A percentile compares a stretch with the other conserved stretches of the same genome.
These are phyloP conservation scores for Saccharomyces mikatae DNA, from an alignment of 805 yeast genomes.

Conservation along the genomic window DNA sequence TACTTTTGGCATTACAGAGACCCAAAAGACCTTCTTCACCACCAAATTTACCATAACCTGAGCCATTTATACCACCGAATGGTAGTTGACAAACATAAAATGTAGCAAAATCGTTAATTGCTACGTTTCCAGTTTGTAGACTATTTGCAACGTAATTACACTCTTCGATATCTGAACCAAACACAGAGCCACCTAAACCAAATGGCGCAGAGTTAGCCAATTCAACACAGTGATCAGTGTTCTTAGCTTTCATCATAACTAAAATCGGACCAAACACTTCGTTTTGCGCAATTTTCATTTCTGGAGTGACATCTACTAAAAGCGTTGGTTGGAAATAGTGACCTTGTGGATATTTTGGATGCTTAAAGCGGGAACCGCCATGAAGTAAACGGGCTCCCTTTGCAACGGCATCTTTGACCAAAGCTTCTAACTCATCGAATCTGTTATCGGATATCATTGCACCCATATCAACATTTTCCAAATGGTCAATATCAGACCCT, in stretches of 20 bases:
- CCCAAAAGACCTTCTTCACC: conserved; percentile 96
- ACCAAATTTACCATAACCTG: conserved; percentile 96
- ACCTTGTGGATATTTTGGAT: conserved; percentile 93
- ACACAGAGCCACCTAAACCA: conserved; percentile 89
- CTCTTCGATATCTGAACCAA: conserved; percentile 54
- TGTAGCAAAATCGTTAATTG: conserved; percentile 96
- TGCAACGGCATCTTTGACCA: conserved; percentile 64
- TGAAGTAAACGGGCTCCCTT: conserved; percentile 72
- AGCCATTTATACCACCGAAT: conserved; percentile 87
- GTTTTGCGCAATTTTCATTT: conserved; percentile 72
- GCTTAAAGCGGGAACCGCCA: conserved; percentile 76
- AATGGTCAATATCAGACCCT: conserved; percentile 89
- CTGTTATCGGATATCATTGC: conserved; percentile 81
- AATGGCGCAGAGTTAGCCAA: conserved; percentile 79
- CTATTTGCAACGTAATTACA: conserved; percentile 56
- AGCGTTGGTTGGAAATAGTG: conserved; percentile 89
- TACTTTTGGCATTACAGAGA: conserved; percentile 75
- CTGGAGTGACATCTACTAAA: conserved; percentile 67
- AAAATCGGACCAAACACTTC: conserved; percentile 95
- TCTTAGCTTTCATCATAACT: conserved; percentile 64
- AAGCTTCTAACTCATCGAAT: conserved; percentile 56
- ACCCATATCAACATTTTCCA: conserved; percentile 90
- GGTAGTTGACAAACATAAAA: conserved; percentile 93
- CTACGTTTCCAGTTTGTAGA: conserved; percentile 81
- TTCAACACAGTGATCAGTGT: conserved; percentile 58